Evolutionary conservation across 2,329 filamentous ascomycete genomes (phyloP), one percentile per base, ranked within the genome.

Genomic region (Ophiostoma himal-ulmi): DNA sequence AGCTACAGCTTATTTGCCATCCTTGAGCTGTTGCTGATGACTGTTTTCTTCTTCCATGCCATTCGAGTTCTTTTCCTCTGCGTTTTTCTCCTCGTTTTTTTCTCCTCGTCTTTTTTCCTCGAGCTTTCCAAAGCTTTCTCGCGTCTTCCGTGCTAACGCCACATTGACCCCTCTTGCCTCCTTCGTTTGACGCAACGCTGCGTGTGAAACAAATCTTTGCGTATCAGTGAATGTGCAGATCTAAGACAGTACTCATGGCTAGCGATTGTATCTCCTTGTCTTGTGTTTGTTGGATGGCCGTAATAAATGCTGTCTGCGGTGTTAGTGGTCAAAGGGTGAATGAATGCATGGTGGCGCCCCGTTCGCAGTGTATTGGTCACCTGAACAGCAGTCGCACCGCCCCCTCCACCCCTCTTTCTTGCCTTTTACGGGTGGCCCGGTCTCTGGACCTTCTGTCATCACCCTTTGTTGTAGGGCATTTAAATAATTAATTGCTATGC

Each of bases 331-430:
- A 20, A 17, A 44, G 14, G 14, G 37, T 44, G 14, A 1, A 44
- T 17, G 14, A 3, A 30, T 30, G 30, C 30, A 6, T 44, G 41
- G 41, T 17, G 48, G n/a, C n/a, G 44, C 20, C 48, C 48, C 20
- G 6, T 10, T 22, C 48, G 11, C 26, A 62, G 13, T 22, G 26
- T 62, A 62, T 34, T 62, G n/a, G 57, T 62, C 57, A 36, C 57
- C 57, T 62, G 57, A 34, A 62, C 57, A 26, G 14, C 57, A 62
- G 57, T 57, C 22, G 7, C 52, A 26, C 44, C 37, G 30, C 17
- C 30, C 57, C 22, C 62, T 68, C 64, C 37, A 17, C 66, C 26
- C 64, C 48, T 71, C 34, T 62, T 65, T 26, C 37, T 34, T 62
- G 39, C 62, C 26, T 17, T 26, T 34, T 20, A 62, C 57, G 57